Percentiles rank a stretch among this genome's conserved stretches.
Conservation (phyloP, 257 asterid species). For the Paraleonurus japonicus region DNA sequence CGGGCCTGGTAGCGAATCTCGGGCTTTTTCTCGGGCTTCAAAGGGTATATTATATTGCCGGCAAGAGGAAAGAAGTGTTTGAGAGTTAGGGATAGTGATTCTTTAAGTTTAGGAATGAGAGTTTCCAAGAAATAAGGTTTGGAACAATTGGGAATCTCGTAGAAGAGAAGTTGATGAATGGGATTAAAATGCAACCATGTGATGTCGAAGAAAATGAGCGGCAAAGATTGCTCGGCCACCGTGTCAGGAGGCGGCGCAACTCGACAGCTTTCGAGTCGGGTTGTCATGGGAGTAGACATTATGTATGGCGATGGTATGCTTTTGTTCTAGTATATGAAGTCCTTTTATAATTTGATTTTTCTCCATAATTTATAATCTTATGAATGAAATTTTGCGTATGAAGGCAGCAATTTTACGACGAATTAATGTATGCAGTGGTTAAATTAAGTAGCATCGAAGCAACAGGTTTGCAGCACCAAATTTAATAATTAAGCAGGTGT, state of each 20-base stretch:
- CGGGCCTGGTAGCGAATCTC: conserved; percentile 30
- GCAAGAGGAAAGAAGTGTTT: conserved; percentile 40
- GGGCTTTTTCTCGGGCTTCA: conserved; percentile 22
- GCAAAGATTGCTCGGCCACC: conserved; percentile 31
- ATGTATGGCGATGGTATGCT: background rate
- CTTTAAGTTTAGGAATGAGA: conserved; percentile 37
- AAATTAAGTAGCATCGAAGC: background rate
- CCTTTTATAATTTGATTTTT: background rate
- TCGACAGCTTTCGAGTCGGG: background rate
- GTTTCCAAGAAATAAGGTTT: conserved; percentile 29
- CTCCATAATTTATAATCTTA: background rate
- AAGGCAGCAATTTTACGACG: background rate
- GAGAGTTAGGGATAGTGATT: conserved; percentile 45
- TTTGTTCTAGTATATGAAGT: background rate
- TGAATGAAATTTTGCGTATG: background rate
- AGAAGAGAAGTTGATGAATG: conserved; percentile 41
- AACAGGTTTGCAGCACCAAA: background rate
- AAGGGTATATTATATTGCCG: conserved; percentile 33
- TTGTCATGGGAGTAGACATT: background rate
- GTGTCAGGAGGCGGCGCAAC: conserved; percentile 22
- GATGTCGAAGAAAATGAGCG: conserved; percentile 41
- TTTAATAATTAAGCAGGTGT: background rate
- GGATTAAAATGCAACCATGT: conserved; percentile 38
- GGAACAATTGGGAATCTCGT: conserved; percentile 5
- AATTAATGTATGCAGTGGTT: background rate